A percentile compares a stretch with the other conserved stretches of the same genome.
These are phyloP conservation scores for Stachybotrys chartarum DNA, from an alignment of 2,329 filamentous ascomycete genomes.

Conservation along the genomic window DNA sequence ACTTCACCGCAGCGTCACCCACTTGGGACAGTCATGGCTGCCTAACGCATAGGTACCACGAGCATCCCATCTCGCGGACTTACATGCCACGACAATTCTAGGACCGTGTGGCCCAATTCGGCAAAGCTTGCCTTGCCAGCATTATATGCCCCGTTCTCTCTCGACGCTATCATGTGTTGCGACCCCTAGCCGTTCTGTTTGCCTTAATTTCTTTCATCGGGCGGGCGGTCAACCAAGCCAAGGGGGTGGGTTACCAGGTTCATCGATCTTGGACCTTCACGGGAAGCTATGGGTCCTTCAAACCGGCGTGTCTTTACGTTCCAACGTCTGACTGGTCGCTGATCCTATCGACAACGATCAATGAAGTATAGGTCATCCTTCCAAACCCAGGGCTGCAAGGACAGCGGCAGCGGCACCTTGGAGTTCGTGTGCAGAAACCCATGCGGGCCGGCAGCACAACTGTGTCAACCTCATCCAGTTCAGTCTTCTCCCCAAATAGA, in stretches of 20 bases:
- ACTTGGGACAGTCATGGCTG: not conserved
- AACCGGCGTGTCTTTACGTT: not conserved
- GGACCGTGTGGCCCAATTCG: not conserved
- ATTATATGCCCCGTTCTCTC: not conserved
- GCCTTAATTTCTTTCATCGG: not conserved
- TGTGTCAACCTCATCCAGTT: too few relatives aligned
- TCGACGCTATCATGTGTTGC: not conserved
- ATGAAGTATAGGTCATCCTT: not conserved
- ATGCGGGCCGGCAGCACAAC: not conserved
- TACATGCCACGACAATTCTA: not conserved
- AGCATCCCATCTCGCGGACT: not conserved
- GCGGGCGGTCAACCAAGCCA: not conserved
- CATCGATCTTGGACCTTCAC: not conserved
- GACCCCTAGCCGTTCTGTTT: not conserved
- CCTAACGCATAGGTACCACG: not conserved
- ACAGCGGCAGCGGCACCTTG: not conserved
- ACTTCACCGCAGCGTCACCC: not conserved
- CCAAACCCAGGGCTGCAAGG: not conserved
- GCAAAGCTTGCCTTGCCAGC: not conserved
- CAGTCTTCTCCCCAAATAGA: not conserved
- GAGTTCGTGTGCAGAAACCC: not conserved
- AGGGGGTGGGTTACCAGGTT: not conserved
- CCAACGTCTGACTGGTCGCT: not conserved
- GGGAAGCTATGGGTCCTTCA: not conserved
- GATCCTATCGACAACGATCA: not conserved